Evolutionary conservation across 2,329 filamentous ascomycete species (phyloP), one percentile per base, ranked within the genome.

Genomic region (Rutstroemia sp.): DNA sequence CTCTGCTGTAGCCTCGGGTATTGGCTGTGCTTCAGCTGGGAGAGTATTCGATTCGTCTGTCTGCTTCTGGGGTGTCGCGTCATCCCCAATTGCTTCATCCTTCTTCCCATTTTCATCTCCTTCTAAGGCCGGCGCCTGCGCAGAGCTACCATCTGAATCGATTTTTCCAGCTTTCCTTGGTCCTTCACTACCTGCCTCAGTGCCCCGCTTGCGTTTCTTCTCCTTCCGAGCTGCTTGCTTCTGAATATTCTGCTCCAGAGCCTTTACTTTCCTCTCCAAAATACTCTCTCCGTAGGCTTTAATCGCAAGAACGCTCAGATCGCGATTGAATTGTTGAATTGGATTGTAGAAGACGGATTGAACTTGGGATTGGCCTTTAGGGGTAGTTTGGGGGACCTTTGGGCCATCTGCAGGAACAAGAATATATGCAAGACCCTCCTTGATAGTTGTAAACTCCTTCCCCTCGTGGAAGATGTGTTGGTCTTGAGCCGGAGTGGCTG

Each of bases 311-410:
- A 96, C 90, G 59, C 90, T 96, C 62, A 99, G 74, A 70, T 99
- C 94, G 48, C 95, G 87, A 72, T 99, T 99, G 78, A 97, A 99
- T 70, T 99, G 94, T 70, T 99, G 94, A 54, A 99, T 96, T 0
- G 94, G 92, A 66, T 99, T 99, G 79, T 99, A 99, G 69, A 99
- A 99, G 56, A 99, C 95, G 66, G 92, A 87, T 64, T 85, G 81
- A 41, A 83, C 77, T 64, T 83, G 78, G 52, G 85, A 80, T 58
- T 79, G 75, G 66, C 82, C 80, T 56, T 77, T 69, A 59, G 59
- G 71, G 51, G 60, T 71, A 2, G 70, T 63, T 71, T 79, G 69
- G 62, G 74, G 69, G 62, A 76, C 66, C 23, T 73, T 76, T n/a
- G 75, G 72, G 12, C 74, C 74, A 30, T 74, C 73, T 37, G 75